A percentile compares a stretch with the other conserved stretches of the same genome.
Conservation (phyloP, 2,329 filamentous ascomycete genomes). For the Trichoderma afroharzianum region DNA sequence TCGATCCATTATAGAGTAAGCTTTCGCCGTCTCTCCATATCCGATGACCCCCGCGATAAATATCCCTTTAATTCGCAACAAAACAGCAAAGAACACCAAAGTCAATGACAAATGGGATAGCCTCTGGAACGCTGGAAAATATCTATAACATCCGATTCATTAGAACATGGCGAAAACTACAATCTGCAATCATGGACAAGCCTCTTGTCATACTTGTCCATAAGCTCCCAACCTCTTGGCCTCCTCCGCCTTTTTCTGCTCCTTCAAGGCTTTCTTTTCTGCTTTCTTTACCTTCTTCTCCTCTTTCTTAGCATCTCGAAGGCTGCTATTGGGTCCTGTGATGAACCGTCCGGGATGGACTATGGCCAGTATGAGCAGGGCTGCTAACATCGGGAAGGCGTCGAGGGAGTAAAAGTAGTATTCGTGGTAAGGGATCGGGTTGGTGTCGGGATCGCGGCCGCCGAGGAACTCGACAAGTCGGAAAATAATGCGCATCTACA, state of each 20-base stretch:
- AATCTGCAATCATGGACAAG: not conserved
- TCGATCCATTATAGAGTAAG: not conserved
- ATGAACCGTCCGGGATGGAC: not conserved
- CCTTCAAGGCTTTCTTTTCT: not conserved
- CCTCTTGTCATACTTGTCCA: not conserved
- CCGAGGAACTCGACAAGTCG: not conserved
- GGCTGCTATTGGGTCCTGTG: not conserved
- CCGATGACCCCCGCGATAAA: not conserved
- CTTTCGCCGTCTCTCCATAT: not conserved
- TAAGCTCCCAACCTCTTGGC: not conserved
- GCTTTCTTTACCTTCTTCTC: constrained; percentile 1
- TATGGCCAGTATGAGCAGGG: not conserved
- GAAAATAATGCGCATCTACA: constrained; percentile 5
- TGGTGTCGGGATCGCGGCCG: not conserved
- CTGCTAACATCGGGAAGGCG: not conserved
- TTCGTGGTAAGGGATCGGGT: constrained; percentile 1
- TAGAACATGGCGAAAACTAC: not conserved
- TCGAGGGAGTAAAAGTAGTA: constrained; percentile 11
- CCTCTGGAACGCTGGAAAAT: not conserved
- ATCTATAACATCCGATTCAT: not conserved
- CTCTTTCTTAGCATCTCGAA: not conserved
- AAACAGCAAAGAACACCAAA: not conserved
- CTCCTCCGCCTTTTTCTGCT: not conserved
- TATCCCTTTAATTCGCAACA: not conserved
- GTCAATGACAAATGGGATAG: not conserved